Percentiles rank a stretch among this genome's conserved stretches.
Evolutionary conservation across 2,329 filamentous ascomycete species (phyloP).

Genomic region (Beauveria caledonica): DNA sequence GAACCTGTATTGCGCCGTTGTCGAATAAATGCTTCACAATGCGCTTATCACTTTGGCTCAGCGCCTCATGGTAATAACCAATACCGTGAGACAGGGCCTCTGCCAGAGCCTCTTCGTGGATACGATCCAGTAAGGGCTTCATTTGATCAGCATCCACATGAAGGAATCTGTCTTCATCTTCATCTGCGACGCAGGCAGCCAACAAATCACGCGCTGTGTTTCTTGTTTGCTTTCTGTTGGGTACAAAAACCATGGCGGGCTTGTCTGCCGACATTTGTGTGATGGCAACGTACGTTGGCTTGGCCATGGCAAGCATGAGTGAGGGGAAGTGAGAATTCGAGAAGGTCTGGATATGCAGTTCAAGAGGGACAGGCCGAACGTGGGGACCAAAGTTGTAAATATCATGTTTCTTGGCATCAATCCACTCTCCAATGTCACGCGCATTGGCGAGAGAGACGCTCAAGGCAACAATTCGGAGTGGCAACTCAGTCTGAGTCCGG

Average conservation of each 20-base stretch:
- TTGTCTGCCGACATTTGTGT: constrained; percentile 82
- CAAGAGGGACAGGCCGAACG: constrained; percentile 78
- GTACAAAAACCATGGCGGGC: constrained; percentile 85
- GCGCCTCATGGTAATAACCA: constrained; percentile 93
- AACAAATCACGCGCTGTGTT: constrained; percentile 80
- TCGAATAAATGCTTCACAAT: constrained; percentile 91
- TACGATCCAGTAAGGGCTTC: constrained; percentile 67
- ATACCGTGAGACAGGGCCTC: constrained; percentile 90
- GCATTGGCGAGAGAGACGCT: constrained; percentile 91
- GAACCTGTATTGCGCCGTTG: constrained; percentile 80
- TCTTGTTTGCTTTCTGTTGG: constrained; percentile 86
- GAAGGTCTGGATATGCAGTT: constrained; percentile 92
- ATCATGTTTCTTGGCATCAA: constrained; percentile 94
- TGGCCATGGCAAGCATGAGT: constrained; percentile 96
- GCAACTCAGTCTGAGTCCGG: constrained; percentile 74
- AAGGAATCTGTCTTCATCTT: constrained; percentile 89
- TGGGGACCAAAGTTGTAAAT: constrained; percentile 98
- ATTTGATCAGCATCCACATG: constrained; percentile 78
- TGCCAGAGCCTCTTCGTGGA: constrained; percentile 79
- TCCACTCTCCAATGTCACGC: constrained; percentile 92
- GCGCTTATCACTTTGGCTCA: constrained; percentile 80
- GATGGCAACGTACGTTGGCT: constrained; percentile 84
- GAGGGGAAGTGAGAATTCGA: constrained; percentile 95
- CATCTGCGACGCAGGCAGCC: constrained; percentile 77
- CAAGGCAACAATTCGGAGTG: constrained; percentile 79